Evolutionary conservation across 1,284 basidiomycete genomes (phyloP), one percentile per base, ranked within the genome.

Genomic region (Athelia psychrophila): DNA sequence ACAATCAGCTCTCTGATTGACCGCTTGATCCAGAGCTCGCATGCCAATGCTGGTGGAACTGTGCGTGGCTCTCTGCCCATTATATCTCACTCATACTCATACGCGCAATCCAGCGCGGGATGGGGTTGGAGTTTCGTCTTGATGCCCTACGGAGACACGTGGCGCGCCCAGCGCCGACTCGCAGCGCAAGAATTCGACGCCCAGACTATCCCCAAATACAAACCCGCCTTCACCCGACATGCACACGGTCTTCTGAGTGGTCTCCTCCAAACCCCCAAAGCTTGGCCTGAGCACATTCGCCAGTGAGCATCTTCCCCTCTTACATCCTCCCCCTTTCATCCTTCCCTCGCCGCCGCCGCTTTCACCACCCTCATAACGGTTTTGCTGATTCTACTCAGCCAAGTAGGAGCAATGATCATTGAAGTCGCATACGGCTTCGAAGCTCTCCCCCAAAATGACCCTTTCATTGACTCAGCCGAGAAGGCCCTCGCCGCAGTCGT

Each of bases 391-490:
- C 51, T 54, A 27, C 58, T 56, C 2, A 51, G 58, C n/a, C 56
- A 62, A 22, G 62, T 63, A 15, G 53, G 46, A 16, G 35, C 38
- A 2, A 42, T 46, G 22, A 52, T 56, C 9, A 35, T 56, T n/a
- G 47, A 33, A 5, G 36, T 56, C 33, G 50, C 52, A 2, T 58
- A 57, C 36, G 55, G 55, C 2, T 44, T 57, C 25, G 22, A 51
- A 38, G 47, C 56, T n/a, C 36, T 48, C 18, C 52, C 51, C 18
- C 59, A 63, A 19, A 59, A 67, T 10, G 70, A 73, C 54, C 60
- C 56, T 24, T 71, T 69, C 51, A 64, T 73, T 20, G 56, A 58
- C 3, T 62, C 70, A 18, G 58, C 59, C 2, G 60, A 66, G 40
- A 45, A 48, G 12, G 59, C 52, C 2, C 32, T 53, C 47, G 12